Conservation (phyloP, 169 alveolate species). For the Plasmodium coatneyi region DNA sequence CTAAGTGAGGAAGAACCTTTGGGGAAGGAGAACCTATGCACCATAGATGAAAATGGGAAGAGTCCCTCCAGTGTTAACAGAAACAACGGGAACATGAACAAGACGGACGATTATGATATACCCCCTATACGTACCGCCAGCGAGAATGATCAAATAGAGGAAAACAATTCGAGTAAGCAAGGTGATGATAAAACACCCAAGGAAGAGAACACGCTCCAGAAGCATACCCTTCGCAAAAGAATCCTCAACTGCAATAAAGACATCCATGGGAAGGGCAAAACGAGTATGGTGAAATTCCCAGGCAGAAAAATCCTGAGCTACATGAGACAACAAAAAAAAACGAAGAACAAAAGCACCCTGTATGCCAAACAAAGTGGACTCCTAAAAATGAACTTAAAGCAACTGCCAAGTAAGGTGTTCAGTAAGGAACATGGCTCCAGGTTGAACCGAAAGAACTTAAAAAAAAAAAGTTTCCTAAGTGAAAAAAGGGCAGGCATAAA, state of each 20-base stretch:
- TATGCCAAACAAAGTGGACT: constrained; percentile 20
- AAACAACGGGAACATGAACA: background rate
- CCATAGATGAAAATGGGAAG: background rate
- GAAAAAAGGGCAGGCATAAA: background rate
- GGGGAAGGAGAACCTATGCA: background rate
- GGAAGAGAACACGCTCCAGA: background rate
- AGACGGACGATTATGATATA: background rate
- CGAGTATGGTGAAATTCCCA: background rate
- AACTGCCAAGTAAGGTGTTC: background rate
- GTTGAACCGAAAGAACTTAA: background rate
- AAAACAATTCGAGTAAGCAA: background rate
- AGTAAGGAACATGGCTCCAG: background rate
- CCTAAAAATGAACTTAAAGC: constrained; percentile 11
- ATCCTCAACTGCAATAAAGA: background rate
- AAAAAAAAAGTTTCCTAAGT: background rate
- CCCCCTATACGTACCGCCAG: background rate
- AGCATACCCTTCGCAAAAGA: background rate
- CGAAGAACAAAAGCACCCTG: background rate
- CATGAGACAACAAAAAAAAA: constrained; percentile 9
- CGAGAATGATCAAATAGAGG: background rate
- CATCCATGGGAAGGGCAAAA: background rate
- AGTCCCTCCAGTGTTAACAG: background rate
- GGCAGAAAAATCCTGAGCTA: constrained; percentile 9
- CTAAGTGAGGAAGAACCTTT: background rate
- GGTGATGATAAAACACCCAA: background rate